Evolutionary conservation across 1,284 basidiomycete species (phyloP), one percentile per base, ranked within the genome.

Genomic region (Microbotryomycetes sp.): DNA sequence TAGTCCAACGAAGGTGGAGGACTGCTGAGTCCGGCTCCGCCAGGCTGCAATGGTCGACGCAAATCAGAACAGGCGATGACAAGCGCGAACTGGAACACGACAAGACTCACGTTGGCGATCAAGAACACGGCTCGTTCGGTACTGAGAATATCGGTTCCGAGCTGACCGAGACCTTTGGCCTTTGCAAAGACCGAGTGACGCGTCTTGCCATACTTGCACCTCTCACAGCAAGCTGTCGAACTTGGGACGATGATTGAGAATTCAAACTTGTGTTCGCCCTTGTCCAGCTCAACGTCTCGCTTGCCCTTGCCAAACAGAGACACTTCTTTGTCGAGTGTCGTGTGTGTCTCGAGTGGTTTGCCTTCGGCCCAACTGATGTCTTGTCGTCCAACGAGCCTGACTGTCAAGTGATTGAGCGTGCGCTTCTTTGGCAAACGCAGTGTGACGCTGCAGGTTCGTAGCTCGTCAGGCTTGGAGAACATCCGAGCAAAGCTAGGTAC

Each of bases 161-260:
- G 30, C 50, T 52, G 49, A 0, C 65, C 65, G 16, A 67, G 32
- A 0, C 63, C 65, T 32, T 67, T 67, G 19, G 68, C 68, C 57
- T 69, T 69, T 9, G 68, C 68, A 7, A 55, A 59, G 23, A 69
- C 64, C 3, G 49, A 59, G 36, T 69, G 68, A 12, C 65, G 51
- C 14, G 67, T 60, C 3, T 63, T 49, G 1, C 68, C 68, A 19
- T 63, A 65, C 15, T 58, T 58, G 25, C 66, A 67, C 0, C 68
- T 58, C 49, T 69, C 68, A 50, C 63, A 69, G 32, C 59, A 56
- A 58, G 55, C 49, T 15, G 49, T 50, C 49, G 49, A 50, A 15
- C 14, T 14, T 22, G 49, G 49, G 22, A 50, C 49, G 15, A 50
- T 50, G 49, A 50, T 32, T 32, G 15, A 25, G 31, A 55, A 42